Conservation (phyloP, 352 stramenopile genomes). For the Phytophthora lateralis region DNA sequence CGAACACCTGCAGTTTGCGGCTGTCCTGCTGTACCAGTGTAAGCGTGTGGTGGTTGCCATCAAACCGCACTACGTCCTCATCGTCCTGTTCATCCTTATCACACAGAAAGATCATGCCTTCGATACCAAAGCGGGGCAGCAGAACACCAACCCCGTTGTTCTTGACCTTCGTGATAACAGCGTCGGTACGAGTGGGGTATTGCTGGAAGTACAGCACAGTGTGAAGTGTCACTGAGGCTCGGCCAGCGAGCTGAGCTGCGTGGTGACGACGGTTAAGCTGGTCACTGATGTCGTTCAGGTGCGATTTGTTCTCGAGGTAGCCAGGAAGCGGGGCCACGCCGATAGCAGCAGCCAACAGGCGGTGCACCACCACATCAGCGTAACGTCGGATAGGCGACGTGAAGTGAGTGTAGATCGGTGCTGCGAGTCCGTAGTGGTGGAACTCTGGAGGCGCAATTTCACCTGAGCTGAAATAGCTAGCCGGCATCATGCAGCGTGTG, state of each 20-base stretch:
- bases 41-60: slow-evolving; percentile 60
- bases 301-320: slow-evolving; percentile 93
- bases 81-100: slow-evolving; percentile 72
- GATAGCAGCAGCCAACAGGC: slow-evolving; percentile 96
- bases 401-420: slow-evolving; percentile 99
- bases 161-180: slow-evolving; percentile 96
- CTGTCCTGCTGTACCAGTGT: slow-evolving; percentile 59
- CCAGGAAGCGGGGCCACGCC: slow-evolving; percentile 94
- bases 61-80: slow-evolving; percentile 59
- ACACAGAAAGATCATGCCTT: slow-evolving; percentile 94
- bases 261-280: slow-evolving; percentile 98
- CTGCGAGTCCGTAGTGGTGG: slow-evolving; percentile 98
- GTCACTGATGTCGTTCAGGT: slow-evolving; percentile 95
- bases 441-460: slow-evolving; percentile 96
- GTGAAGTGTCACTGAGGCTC: slow-evolving; percentile 96
- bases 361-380: slow-evolving; percentile 98
- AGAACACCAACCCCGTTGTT: slow-evolving; percentile 96
- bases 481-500: slow-evolving; percentile 98
- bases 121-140: slow-evolving; percentile 98
- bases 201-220: slow-evolving; percentile 98
- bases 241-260: slow-evolving; percentile 95
- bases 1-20: slow-evolving; percentile 77
- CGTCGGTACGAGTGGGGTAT: slow-evolving; percentile 81
- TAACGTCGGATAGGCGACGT: slow-evolving; percentile 99
- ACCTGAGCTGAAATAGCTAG: slow-evolving; percentile 98